A percentile compares a stretch with the other conserved stretches of the same genome.
Conservation (phyloP, 495 filamentous ascomycete species). For the Collariella sp. region DNA sequence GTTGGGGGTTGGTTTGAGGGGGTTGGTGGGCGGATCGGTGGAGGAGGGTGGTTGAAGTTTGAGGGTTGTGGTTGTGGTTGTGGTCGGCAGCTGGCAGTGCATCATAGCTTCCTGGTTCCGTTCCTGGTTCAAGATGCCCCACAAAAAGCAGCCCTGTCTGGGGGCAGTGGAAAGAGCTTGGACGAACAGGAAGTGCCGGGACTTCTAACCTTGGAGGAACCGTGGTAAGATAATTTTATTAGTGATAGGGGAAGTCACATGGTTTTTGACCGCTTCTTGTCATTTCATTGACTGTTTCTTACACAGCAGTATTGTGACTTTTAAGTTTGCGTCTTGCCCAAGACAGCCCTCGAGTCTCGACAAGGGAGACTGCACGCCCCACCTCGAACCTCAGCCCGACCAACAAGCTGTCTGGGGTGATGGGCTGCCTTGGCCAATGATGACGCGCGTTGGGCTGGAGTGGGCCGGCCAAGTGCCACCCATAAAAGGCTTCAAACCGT, state of each 20-base stretch:
- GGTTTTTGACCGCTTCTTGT: no score
- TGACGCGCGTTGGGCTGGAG: constrained; percentile 9
- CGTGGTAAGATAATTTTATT: no score
- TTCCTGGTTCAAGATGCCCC: not conserved
- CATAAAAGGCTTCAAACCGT: constrained; percentile 20
- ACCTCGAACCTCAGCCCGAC: not conserved
- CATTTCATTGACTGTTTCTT: no score
- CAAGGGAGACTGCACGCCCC: not conserved
- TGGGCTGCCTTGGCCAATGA: constrained; percentile 8
- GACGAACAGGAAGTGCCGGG: no score
- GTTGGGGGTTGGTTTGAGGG: not conserved
- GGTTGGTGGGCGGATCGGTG: no score
- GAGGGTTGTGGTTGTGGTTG: not conserved
- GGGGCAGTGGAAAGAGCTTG: no score
- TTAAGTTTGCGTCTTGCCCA: not conserved
- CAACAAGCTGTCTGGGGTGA: constrained; percentile 6
- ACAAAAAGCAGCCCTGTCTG: not conserved
- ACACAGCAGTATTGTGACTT: no score
- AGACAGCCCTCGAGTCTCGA: not conserved
- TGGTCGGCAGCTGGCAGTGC: not conserved
- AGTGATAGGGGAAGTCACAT: no score
- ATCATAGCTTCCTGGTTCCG: not conserved
- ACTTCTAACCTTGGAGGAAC: no score
- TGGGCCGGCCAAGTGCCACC: constrained; percentile 4
- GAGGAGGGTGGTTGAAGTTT: not conserved